Conservation (phyloP, 2,329 filamentous ascomycete species). For the Apiospora arundinis region DNA sequence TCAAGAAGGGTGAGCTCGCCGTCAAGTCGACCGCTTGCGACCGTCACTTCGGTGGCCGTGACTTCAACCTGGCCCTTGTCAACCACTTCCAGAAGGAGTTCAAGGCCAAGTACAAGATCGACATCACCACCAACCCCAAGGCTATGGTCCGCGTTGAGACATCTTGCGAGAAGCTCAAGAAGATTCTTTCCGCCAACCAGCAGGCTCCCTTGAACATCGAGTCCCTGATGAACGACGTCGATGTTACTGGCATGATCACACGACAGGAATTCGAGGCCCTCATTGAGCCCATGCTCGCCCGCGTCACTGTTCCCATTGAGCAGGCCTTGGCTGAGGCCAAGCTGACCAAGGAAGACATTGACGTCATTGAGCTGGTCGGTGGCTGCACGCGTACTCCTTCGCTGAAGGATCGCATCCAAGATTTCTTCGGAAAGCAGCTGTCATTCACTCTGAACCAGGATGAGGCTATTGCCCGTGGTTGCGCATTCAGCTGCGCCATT, state of each 20-base stretch:
- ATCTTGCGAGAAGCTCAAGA: conserved; percentile 97
- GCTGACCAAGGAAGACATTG: conserved; percentile 89
- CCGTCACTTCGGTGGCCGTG: conserved; percentile 94
- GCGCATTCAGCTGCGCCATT: conserved; percentile 96
- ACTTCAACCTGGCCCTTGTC: conserved; percentile 94
- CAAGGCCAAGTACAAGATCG: conserved; percentile 97
- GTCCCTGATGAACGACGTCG: conserved; percentile 97
- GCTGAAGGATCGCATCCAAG: conserved; percentile 86
- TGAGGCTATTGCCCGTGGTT: conserved; percentile 93
- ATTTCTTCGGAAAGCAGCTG: conserved; percentile 90
- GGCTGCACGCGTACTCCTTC: conserved; percentile 92
- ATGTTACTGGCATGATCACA: conserved; percentile 88
- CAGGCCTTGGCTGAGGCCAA: conserved; percentile 94
- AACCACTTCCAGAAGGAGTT: conserved; percentile 97
- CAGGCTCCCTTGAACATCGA: conserved; percentile 94
- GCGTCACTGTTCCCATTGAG: conserved; percentile 78
- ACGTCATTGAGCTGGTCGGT: conserved; percentile 90
- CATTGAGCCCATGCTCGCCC: conserved; percentile 81
- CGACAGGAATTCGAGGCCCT: conserved; percentile 93
- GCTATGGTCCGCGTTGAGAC: conserved; percentile 85
- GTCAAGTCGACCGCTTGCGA: conserved; percentile 94
- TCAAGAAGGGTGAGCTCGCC: conserved; percentile 93
- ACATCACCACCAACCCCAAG: conserved; percentile 89
- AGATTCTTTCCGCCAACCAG: conserved; percentile 95
- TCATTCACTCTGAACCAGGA: conserved; percentile 99